Evolutionary conservation across 2,329 filamentous ascomycete genomes (phyloP), one percentile per base, ranked within the genome.

Genomic region (Aciculosporium take): DNA sequence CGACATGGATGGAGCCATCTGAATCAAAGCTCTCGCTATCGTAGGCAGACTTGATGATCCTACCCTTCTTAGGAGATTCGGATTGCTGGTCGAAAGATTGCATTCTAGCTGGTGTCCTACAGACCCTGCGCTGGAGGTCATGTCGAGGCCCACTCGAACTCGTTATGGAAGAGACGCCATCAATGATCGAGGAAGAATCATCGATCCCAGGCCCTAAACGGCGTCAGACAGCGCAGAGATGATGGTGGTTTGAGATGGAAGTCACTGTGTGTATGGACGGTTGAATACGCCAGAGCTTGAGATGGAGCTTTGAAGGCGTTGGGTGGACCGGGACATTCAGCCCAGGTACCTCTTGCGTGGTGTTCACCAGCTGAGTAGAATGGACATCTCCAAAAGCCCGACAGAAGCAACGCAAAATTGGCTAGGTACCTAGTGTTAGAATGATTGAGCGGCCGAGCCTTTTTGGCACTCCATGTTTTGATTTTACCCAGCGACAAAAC

Each of bases 21-120:
- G 81, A 75, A 51, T 87, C 85, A 52, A 94, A 95, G 27, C 84
- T 94, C 41, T 84, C 79, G 59, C 86, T 94, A 48, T 94, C 84
- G 50, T 79, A 87, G 30, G 85, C 81, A 43, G 76, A 79, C 53
- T 73, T 76, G 51, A 79, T 72, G 27, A 64, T 58, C 56, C 77
- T 79, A 18, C 64, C 68, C 60, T 74, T 77, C 53, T 70, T 74
- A 25, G 66, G 63, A 32, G 61, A 55, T 40, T 71, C 67, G 39
- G 56, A 37, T 35, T 58, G 54, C 50, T 65, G 63, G 49, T 68
- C 64, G 48, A 68, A 69, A 28, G 64, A 63, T 50, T 68, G 66
- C 71, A 75, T 74, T 45, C 18, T 42, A 39, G 18, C 35, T 39
- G 27, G 25, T 28, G 32, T 42, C 27, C 28, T 21, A 34, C 17